These are phyloP conservation scores for Chaetothyriales sp. DNA, from an alignment of 2,329 filamentous ascomycete species.

Conservation along the genomic window DNA sequence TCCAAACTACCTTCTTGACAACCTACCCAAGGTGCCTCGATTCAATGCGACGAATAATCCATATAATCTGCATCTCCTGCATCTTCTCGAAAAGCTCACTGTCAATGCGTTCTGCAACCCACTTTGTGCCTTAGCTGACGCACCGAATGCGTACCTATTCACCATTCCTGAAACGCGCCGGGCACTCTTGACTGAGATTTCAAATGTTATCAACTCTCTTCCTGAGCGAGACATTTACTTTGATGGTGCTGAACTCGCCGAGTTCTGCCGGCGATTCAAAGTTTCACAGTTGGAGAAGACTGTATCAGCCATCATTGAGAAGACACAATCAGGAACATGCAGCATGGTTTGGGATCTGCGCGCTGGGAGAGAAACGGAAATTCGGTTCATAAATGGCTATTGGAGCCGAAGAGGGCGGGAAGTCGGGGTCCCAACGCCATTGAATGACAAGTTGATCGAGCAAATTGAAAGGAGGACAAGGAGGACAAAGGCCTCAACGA, in stretches of 20 bases:
- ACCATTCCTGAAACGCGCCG: conserved; percentile 5
- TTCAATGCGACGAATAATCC: too few species aligned
- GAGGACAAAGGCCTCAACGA: too few species aligned
- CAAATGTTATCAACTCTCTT: conserved; percentile 6
- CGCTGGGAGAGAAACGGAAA: conserved; percentile 11
- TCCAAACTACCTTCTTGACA: too few species aligned
- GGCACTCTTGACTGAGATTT: conserved; percentile 13
- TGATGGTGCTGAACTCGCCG: too few species aligned
- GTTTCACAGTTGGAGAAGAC: background rate
- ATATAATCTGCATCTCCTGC: conserved; percentile 3
- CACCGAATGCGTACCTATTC: conserved; percentile 9
- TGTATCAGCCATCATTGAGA: conserved; percentile 8
- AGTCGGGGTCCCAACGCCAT: background rate
- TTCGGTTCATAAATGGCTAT: conserved; percentile 10
- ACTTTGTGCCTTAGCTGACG: conserved; percentile 6
- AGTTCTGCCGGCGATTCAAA: too few species aligned
- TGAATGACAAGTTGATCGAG: too few species aligned
- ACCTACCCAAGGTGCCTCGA: too few species aligned
- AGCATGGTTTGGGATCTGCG: conserved; percentile 14
- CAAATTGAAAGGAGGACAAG: too few species aligned
- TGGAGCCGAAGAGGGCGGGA: conserved; percentile 7
- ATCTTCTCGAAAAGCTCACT: conserved; percentile 15
- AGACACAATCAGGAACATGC: conserved; percentile 8
- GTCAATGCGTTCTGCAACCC: conserved; percentile 14
- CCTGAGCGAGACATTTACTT: background rate